Conservation (phyloP, 2,329 filamentous ascomycete species). For the Paramyrothecium sp. region DNA sequence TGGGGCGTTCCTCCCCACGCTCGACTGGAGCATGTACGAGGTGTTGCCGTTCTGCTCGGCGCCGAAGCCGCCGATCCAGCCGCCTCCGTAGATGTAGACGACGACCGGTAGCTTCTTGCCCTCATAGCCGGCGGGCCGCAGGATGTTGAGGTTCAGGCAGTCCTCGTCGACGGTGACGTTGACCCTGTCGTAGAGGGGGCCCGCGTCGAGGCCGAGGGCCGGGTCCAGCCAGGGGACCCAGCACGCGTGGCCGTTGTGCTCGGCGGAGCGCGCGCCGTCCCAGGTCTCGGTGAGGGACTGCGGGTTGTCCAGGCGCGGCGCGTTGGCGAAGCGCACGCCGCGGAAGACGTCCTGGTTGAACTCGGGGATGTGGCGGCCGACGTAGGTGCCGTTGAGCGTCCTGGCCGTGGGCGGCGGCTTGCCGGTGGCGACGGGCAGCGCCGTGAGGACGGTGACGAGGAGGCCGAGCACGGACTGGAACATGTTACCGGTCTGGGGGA, state of each 20-base stretch:
- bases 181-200: conserved; percentile 12
- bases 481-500: background rate
- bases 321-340: conserved; percentile 47
- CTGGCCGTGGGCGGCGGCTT: conserved; percentile 11
- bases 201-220: too few relatives aligned
- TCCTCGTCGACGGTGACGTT: conserved; percentile 39
- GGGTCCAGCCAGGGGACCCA: conserved; percentile 15
- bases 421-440: background rate
- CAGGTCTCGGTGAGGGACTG: conserved; percentile 45
- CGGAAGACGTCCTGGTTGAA: conserved; percentile 46
- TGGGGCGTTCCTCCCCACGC: conserved; percentile 41
- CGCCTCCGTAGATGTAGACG: conserved; percentile 55
- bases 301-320: conserved; percentile 12
- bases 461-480: background rate
- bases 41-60: conserved; percentile 48
- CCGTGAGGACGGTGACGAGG: background rate
- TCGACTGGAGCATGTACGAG: conserved; percentile 53
- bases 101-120: conserved; percentile 48
- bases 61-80: conserved; percentile 20
- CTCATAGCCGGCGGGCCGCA: conserved; percentile 49
- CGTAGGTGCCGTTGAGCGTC: conserved; percentile 22
- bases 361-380: conserved; percentile 28
- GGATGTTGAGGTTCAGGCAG: conserved; percentile 61
- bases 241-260: conserved; percentile 43
- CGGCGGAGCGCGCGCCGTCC: conserved; percentile 38